Conservation (phyloP, 106 monocot species). For the Dioscorea dumetorum region DNA sequence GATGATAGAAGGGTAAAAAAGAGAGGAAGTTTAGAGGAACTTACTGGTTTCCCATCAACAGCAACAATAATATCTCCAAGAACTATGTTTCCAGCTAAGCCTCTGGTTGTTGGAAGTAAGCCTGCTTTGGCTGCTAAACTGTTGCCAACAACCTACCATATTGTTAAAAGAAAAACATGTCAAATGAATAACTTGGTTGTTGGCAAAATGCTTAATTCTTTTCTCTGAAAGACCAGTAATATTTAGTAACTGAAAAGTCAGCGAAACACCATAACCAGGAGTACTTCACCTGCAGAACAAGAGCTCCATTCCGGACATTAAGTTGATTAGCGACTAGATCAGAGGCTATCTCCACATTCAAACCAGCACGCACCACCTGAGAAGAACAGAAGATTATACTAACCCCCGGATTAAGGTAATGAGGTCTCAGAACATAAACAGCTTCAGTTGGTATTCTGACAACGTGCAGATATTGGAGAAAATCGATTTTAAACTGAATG, state of each 20-base stretch:
- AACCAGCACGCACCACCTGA: constrained; percentile 81
- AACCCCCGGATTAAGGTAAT: no score
- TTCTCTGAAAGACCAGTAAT: not conserved
- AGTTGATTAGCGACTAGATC: constrained; percentile 82
- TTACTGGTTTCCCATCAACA: constrained; percentile 67
- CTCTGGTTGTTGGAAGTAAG: constrained; percentile 71
- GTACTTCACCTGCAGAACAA: constrained; percentile 62
- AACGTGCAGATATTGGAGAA: no score
- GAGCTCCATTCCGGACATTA: constrained; percentile 85
- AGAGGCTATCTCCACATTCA: constrained; percentile 77
- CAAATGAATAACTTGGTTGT: no score
- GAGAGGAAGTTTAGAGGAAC: constrained; percentile 5
- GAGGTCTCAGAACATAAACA: no score
- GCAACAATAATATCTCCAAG: constrained; percentile 80
- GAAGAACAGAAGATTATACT: constrained; percentile 2
- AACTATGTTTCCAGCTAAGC: constrained; percentile 81
- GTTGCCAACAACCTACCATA: constrained; percentile 48
- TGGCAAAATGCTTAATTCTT: not conserved
- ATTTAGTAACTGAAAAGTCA: not conserved
- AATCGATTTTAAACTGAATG: no score
- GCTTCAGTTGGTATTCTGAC: no score
- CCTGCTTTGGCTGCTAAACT: constrained; percentile 86
- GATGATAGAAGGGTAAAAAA: not conserved
- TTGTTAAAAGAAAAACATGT: not conserved
- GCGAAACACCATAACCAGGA: not conserved